phyloP scores from a whole-genome alignment of 768 basidiomycete genomes.

The Agaricus blazei region DNA sequence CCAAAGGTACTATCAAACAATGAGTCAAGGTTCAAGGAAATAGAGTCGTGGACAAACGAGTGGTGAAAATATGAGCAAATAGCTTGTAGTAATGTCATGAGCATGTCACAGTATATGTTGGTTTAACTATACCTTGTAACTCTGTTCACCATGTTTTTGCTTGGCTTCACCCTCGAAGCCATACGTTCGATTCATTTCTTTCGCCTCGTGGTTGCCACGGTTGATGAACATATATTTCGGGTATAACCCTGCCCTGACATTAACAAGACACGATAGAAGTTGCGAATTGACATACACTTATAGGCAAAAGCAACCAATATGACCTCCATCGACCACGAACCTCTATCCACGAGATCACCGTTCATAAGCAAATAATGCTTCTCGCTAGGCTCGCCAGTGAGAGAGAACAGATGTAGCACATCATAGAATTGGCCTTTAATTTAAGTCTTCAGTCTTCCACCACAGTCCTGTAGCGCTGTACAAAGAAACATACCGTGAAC shows the following conservation, averaged over 20 bases:
- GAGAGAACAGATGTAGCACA: slow-evolving; percentile 76
- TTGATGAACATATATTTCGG: slow-evolving; percentile 90
- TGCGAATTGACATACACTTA: slow-evolving; percentile 61
- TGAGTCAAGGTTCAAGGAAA: slow-evolving; percentile 1
- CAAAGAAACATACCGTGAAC: slow-evolving; percentile 65
- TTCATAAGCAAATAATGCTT: slow-evolving; percentile 89
- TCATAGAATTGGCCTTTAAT: slow-evolving; percentile 93
- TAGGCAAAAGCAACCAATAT: slow-evolving; percentile 91
- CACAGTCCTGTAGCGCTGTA: not conserved
- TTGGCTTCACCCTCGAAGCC: slow-evolving; percentile 96
- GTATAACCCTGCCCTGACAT: slow-evolving; percentile 68
- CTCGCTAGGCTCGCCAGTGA: slow-evolving; percentile 82
- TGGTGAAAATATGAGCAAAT: slow-evolving; percentile 91
- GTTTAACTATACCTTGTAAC: slow-evolving; percentile 65
- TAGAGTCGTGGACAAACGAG: slow-evolving; percentile 44
- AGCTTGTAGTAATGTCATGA: slow-evolving; percentile 41
- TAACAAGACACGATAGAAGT: slow-evolving; percentile 1
- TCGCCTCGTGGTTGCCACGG: slow-evolving; percentile 94
- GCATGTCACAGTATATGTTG: not conserved
- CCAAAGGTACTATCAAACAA: slow-evolving; percentile 67
- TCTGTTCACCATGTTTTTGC: slow-evolving; percentile 93
- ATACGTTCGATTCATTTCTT: slow-evolving; percentile 94
- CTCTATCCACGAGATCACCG: slow-evolving; percentile 95
- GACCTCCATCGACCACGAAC: slow-evolving; percentile 94
- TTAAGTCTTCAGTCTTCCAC: slow-evolving; percentile 8